Base-by-base conservation (phyloP, 73 alveolate species). In the Paramecium bursaria region DNA sequence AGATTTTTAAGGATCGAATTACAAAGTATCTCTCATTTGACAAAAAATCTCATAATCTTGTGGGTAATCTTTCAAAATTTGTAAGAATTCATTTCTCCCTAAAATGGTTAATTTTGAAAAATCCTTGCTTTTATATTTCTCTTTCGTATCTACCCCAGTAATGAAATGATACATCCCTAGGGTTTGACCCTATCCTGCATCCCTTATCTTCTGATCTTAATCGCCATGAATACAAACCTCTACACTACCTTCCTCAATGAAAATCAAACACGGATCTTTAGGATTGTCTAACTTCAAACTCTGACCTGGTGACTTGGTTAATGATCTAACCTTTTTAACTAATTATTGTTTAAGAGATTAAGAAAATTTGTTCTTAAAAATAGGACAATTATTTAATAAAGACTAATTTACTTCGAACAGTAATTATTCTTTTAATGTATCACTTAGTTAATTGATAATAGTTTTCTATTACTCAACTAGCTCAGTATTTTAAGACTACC, bases 401-500 rank as follows among this genome's bases (percentile, higher is more conserved):
- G 50, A 53, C 9, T 73, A 53, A 55, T 79, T 79, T 14, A 82
- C 89, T 39, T 52, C 61, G 10, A 54, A 39, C 31, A 53, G 51
- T 3, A 79, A 48, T 17, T 47, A 26, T 22, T 42, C 85, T 44
- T 50, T 79, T 19, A 79, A 53, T 44, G 50, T 54, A 15, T 39
- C 60, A 5, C 85, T 53, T 23, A 79, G 55, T 25, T 79, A 14
- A 54, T 60, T 35, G 7, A 79, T 46, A 35, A 79, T 50, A 5
- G 27, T 27, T 54, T 79, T 53, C 48, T 79, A 80, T 52, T 79
- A 54, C 46, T 54, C 50, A 26, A 73, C 73, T n/a, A 53, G 49
- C 30, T 79, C 30, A 6, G 67, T 48, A 4, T 42, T 14, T 23
- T 46, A 42, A 11, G 51, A 61, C 26, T 86, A 50, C 90, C 97